phyloP scores from a whole-genome alignment of 1,284 basidiomycete genomes.

The Heterobasidion parviporum region DNA sequence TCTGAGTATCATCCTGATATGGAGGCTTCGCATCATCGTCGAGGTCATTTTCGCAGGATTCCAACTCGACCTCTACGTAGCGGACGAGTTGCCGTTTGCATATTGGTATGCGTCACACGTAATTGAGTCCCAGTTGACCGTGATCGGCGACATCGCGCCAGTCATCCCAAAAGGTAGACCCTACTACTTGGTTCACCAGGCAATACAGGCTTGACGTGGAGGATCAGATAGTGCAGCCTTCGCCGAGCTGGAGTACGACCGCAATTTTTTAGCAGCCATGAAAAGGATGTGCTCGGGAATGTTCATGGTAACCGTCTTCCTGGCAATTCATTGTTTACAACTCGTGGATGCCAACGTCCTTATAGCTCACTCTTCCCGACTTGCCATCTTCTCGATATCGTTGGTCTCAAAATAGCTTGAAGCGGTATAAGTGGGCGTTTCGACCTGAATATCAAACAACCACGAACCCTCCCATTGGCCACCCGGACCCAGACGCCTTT shows the following conservation, averaged over 20 bases:
- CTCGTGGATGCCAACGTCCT: background rate
- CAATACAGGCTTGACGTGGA: background rate
- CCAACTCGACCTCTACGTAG: constrained; percentile 66
- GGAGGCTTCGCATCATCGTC: constrained; percentile 52
- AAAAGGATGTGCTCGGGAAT: constrained; percentile 41
- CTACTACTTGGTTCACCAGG: background rate
- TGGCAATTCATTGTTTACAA: background rate
- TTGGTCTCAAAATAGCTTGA: constrained; percentile 40
- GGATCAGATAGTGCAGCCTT: constrained; percentile 32
- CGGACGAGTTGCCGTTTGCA: constrained; percentile 59
- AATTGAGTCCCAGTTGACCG: constrained; percentile 40
- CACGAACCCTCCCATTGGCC: constrained; percentile 29
- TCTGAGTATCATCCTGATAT: constrained; percentile 40
- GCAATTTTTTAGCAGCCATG: constrained; percentile 41
- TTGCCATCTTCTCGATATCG: constrained; percentile 15
- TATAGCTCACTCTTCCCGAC: constrained; percentile 16
- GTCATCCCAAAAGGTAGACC: background rate
- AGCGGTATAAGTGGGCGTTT: constrained; percentile 73
- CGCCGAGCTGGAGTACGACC: constrained; percentile 42
- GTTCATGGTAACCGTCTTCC: constrained; percentile 21
- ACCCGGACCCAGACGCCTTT: constrained; percentile 34
- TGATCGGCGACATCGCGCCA: background rate
- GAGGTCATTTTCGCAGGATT: constrained; percentile 72
- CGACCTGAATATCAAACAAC: constrained; percentile 41
- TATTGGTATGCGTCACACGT: constrained; percentile 66